Evolutionary conservation across 139 green algal genomes (phyloP).

Genomic region (Chlorella sp.): DNA sequence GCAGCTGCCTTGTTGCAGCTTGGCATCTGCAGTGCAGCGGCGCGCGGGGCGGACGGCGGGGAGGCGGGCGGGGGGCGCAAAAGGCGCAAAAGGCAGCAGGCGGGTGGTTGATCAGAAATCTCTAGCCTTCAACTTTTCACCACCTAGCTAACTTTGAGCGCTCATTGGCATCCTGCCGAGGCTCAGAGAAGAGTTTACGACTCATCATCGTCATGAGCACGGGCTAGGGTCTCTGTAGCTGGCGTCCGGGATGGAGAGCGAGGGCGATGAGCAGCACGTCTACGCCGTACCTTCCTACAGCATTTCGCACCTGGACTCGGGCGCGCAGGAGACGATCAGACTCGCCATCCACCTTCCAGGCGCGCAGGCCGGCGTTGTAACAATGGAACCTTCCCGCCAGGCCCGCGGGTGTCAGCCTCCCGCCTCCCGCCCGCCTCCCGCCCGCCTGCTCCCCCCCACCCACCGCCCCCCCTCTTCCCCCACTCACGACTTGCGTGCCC

Average conservation of each 20-base stretch:
- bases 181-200: too few species aligned
- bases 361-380: neutral
- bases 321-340: neutral
- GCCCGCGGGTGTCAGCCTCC: neutral
- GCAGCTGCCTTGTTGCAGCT: neutral
- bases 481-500: neutral
- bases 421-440: neutral
- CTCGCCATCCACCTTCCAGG: slow-evolving; percentile 9
- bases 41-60: too few species aligned
- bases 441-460: neutral
- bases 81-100: too few species aligned
- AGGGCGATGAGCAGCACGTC: slow-evolving; percentile 2
- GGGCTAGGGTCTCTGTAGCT: too few species aligned
- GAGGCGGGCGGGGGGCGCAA: too few species aligned
- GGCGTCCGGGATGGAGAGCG: too few species aligned
- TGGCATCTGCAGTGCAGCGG: too few species aligned
- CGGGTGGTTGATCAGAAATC: too few species aligned
- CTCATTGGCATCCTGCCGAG: too few species aligned
- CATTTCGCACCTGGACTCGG: neutral
- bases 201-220: neutral
- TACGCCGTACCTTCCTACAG: neutral
- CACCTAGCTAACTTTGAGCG: too few species aligned
- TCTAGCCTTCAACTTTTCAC: too few species aligned
- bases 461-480: neutral
- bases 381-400: neutral